Evolutionary conservation across 352 stramenopile genomes (phyloP).

Genomic region (Globisporangium abappressorium): DNA sequence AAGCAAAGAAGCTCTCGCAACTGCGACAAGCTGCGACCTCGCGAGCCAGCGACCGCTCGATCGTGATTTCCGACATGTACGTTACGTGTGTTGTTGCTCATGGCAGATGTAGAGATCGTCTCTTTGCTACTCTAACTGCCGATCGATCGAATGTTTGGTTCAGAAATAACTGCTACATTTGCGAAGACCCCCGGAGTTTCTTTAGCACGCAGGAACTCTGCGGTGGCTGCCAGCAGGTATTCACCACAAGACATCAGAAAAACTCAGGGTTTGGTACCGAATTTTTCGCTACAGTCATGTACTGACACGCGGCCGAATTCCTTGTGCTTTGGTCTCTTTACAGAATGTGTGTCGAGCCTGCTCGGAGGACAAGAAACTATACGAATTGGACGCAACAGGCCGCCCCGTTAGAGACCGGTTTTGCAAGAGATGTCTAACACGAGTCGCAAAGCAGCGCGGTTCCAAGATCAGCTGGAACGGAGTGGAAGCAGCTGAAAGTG

Average conservation of each 20-base stretch:
- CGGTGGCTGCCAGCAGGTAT: slow-evolving; percentile 28
- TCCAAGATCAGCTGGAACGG: slow-evolving; percentile 9
- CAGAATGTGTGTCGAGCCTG: slow-evolving; percentile 45
- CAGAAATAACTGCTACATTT: slow-evolving; percentile 14
- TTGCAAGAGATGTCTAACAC: slow-evolving; percentile 38
- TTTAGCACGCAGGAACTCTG: slow-evolving; percentile 10
- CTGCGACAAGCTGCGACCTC: slow-evolving; percentile 11
- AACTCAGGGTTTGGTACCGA: too few species aligned
- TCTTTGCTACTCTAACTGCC: not conserved
- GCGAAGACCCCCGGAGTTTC: not conserved
- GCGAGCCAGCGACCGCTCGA: not conserved
- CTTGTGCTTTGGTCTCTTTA: too few species aligned
- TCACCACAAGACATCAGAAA: too few species aligned
- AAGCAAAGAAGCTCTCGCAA: slow-evolving; percentile 12
- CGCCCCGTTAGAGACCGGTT: slow-evolving; percentile 38
- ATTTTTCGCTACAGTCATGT: too few species aligned
- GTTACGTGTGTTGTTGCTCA: not conserved
- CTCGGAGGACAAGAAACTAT: slow-evolving; percentile 45
- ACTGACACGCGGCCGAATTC: too few species aligned
- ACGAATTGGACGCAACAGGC: slow-evolving; percentile 36
- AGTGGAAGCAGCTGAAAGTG: not conserved
- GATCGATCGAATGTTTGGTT: slow-evolving; percentile 10
- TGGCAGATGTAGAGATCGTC: too few species aligned
- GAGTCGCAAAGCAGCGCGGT: slow-evolving; percentile 8
- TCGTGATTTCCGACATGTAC: not conserved